Evolutionary conservation across 2,329 filamentous ascomycete genomes (phyloP).

Genomic region (Aureobasidium subglaciale): DNA sequence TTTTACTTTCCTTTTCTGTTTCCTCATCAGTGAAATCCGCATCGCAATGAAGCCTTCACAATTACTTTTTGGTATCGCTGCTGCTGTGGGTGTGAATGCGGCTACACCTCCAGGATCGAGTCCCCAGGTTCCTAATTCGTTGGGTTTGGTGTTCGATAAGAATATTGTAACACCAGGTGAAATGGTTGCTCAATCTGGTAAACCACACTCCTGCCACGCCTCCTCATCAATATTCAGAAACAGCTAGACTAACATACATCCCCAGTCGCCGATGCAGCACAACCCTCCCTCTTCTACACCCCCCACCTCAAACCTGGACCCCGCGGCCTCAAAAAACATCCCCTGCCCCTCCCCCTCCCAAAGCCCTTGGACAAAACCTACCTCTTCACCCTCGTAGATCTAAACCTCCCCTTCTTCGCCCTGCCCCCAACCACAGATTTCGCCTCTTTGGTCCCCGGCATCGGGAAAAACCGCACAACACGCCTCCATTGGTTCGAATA

Average conservation of each 20-base stretch:
- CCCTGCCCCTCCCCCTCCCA: neutral
- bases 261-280: constrained; percentile 1
- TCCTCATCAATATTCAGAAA: neutral
- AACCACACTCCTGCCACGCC: neutral
- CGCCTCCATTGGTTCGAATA: constrained; percentile 27
- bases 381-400: constrained; percentile 24
- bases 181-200: neutral
- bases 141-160: neutral
- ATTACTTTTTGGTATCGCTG: neutral
- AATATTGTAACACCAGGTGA: neutral
- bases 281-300: constrained; percentile 7
- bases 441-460: constrained; percentile 19
- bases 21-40: too few relatives aligned
- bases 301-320: neutral
- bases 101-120: constrained; percentile 1
- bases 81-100: neutral
- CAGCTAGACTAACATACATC: neutral
- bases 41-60: constrained; percentile 1
- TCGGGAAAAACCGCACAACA: constrained; percentile 24
- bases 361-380: constrained; percentile 16
- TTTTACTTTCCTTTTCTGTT: too few relatives aligned
- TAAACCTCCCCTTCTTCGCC: constrained; percentile 20
- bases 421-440: constrained; percentile 18
- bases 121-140: neutral
- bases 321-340: neutral